Conservation (phyloP, 1,139 yeast genomes). For the Debaryomyces fabryi region DNA sequence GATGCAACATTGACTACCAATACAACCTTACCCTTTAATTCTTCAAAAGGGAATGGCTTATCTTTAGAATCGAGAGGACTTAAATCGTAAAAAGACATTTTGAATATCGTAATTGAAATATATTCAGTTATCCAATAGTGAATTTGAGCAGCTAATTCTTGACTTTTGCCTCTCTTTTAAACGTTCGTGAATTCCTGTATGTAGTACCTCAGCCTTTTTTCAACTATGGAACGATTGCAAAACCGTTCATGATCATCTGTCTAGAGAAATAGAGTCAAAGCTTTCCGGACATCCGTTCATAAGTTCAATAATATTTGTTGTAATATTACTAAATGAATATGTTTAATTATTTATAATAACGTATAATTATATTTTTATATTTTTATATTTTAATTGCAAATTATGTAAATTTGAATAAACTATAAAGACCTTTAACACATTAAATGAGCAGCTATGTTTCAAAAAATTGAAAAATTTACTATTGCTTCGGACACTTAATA, state of each 20-base stretch:
- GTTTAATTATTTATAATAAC: too few species aligned
- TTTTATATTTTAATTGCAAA: too few species aligned
- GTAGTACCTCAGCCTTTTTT: background rate
- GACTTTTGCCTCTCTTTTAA: background rate
- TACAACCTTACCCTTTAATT: constrained; percentile 87
- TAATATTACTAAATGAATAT: too few species aligned
- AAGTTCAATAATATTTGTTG: too few species aligned
- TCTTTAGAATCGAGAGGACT: constrained; percentile 49
- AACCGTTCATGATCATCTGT: background rate
- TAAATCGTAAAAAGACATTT: constrained; percentile 44
- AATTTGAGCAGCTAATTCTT: background rate
- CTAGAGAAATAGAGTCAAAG: background rate
- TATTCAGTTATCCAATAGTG: background rate
- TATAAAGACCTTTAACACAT: too few species aligned
- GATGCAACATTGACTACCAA: constrained; percentile 92
- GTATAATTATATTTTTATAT: too few species aligned
- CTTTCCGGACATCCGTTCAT: background rate
- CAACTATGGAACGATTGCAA: background rate
- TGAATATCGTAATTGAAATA: background rate
- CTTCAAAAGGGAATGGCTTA: constrained; percentile 63
- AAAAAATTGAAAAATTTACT: too few species aligned
- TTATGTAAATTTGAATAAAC: too few species aligned
- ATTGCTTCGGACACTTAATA: too few species aligned
- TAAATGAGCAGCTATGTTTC: too few species aligned
- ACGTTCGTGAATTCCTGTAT: background rate